phyloP scores from a whole-genome alignment of 257 asterid genomes.

The Solanum corneliomulleri region DNA sequence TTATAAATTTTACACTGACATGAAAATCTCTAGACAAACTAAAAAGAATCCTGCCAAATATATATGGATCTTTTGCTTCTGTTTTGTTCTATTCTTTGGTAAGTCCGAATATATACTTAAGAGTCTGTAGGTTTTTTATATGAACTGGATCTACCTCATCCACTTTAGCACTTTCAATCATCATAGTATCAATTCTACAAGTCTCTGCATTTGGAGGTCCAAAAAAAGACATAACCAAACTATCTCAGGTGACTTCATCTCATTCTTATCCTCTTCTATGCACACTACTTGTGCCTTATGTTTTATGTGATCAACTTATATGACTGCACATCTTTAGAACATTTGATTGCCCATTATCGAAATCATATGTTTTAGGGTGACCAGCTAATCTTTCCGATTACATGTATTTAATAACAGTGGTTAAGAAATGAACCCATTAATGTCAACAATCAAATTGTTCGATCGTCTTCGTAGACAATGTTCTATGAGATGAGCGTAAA shows the following conservation, averaged over 20 bases:
- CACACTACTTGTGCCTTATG: not conserved
- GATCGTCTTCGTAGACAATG: not conserved
- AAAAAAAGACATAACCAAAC: not conserved
- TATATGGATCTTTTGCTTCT: not conserved
- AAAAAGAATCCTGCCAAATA: not conserved
- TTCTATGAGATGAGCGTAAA: not conserved
- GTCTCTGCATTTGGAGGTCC: not conserved
- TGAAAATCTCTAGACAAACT: not conserved
- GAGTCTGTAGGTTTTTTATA: not conserved
- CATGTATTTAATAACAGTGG: not conserved
- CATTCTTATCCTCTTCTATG: not conserved
- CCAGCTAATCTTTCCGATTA: not conserved
- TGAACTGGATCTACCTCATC: not conserved
- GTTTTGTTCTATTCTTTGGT: not conserved
- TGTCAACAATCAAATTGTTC: not conserved
- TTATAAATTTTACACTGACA: not conserved
- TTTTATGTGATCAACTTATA: not conserved
- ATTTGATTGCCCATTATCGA: not conserved
- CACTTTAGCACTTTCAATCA: not conserved
- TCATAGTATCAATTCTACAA: not conserved
- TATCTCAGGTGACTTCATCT: not conserved
- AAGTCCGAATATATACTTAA: not conserved
- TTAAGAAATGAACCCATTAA: not conserved
- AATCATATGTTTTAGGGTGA: not conserved
- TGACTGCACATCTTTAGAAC: not conserved